A percentile compares a stretch with the other conserved stretches of the same genome.
Conservation (phyloP, 1,139 yeast genomes). For the Hansenula anomala region DNA sequence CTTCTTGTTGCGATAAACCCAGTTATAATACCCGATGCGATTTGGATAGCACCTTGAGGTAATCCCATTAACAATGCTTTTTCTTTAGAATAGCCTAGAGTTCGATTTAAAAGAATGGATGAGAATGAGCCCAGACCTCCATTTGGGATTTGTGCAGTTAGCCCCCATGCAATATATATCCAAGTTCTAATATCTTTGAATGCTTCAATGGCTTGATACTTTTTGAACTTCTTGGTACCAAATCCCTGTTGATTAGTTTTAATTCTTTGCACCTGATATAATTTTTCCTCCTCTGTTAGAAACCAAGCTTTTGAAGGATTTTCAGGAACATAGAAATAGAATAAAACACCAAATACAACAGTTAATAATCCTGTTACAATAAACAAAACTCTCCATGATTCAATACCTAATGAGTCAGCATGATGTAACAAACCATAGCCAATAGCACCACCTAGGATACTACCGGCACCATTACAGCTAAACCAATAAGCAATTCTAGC, state of each 20-base stretch:
- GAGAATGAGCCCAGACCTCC: constrained; percentile 33
- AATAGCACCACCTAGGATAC: constrained; percentile 31
- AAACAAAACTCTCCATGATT: constrained; percentile 45
- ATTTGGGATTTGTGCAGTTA: constrained; percentile 32
- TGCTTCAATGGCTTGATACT: constrained; percentile 44
- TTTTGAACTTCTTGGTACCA: constrained; percentile 48
- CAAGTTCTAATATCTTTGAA: constrained; percentile 41
- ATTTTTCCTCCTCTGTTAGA: constrained; percentile 44
- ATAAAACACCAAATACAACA: constrained; percentile 36
- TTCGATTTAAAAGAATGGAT: constrained; percentile 29
- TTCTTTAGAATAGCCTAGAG: constrained; percentile 32
- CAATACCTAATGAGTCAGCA: constrained; percentile 27
- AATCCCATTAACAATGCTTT: constrained; percentile 35
- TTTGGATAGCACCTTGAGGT: constrained; percentile 36
- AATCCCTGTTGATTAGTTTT: constrained; percentile 44
- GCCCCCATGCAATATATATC: constrained; percentile 35
- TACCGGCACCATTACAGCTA: constrained; percentile 47
- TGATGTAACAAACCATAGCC: constrained; percentile 34
- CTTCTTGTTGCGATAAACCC: neutral
- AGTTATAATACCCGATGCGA: neutral
- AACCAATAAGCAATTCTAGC: constrained; percentile 45
- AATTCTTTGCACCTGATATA: constrained; percentile 45
- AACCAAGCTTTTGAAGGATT: constrained; percentile 43
- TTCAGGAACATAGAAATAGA: constrained; percentile 44
- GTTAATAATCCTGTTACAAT: constrained; percentile 43